Conservation (phyloP, 345 rosid species). For the Cardiospermum halicacabum region DNA sequence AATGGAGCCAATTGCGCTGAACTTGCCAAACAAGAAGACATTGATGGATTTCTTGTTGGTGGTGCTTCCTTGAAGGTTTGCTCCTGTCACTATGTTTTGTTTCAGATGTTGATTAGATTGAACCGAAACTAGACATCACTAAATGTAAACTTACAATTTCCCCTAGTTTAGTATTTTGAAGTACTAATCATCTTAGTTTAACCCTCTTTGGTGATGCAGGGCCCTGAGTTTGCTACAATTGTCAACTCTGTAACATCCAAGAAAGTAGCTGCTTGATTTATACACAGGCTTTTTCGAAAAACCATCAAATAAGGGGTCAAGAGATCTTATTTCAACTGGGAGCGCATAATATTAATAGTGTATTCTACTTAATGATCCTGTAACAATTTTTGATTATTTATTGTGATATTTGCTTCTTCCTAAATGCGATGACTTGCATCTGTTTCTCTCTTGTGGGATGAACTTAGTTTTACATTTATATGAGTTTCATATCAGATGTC, state of each 20-base stretch:
- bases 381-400: conserved; percentile 8
- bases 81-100: neutral
- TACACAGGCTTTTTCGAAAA: neutral
- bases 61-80: conserved; percentile 97
- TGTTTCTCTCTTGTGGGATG: neutral
- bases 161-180: neutral
- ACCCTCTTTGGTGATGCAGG: conserved; percentile 43
- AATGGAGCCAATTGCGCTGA: conserved; percentile 89
- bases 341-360: conserved; percentile 6
- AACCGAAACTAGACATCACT: neutral
- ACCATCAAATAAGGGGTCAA: conserved; percentile 11
- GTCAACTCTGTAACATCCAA: conserved; percentile 83
- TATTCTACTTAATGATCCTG: neutral
- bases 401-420: neutral
- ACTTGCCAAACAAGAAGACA: conserved; percentile 94
- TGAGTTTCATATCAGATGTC: neutral
- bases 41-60: conserved; percentile 97
- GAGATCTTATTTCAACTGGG: conserved; percentile 9
- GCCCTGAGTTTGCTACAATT: conserved; percentile 91
- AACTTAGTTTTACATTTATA: neutral
- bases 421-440: neutral
- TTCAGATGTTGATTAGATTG: neutral
- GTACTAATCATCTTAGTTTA: neutral
- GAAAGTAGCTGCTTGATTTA: conserved; percentile 78
- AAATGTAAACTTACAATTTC: neutral